Conservation (phyloP, 345 rosid species). For the Aurinia saxatilis region DNA sequence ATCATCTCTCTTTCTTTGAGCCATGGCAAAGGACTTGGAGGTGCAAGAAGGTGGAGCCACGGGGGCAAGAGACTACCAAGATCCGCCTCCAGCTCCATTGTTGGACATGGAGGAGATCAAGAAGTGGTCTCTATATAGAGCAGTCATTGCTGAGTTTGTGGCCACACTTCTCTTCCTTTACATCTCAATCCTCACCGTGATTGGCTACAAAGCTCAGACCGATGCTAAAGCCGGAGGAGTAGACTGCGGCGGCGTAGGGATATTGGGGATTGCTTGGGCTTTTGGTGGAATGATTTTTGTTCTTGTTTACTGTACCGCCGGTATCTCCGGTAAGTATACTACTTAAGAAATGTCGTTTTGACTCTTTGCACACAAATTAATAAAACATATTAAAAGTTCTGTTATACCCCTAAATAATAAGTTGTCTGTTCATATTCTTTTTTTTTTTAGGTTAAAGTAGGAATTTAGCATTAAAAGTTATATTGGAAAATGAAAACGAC, state of each 20-base stretch:
- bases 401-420: too few species aligned
- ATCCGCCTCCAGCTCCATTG: conserved; percentile 68
- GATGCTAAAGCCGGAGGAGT: conserved; percentile 19
- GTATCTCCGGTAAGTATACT: conserved; percentile 62
- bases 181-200: conserved; percentile 63
- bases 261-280: conserved; percentile 93
- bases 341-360: too few species aligned
- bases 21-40: conserved; percentile 52
- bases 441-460: too few species aligned
- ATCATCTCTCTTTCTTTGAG: conserved; percentile 11
- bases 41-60: conserved; percentile 35
- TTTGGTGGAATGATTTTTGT: conserved; percentile 96
- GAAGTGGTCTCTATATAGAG: conserved; percentile 74
- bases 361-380: too few species aligned
- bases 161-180: conserved; percentile 82
- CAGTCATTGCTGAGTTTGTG: conserved; percentile 71
- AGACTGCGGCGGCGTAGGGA: conserved; percentile 71
- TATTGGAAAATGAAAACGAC: too few species aligned
- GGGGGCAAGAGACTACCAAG: conserved; percentile 54
- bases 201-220: conserved; percentile 64
- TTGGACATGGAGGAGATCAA: conserved; percentile 50
- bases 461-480: too few species aligned
- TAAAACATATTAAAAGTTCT: too few species aligned
- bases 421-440: too few species aligned
- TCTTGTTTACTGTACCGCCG: conserved; percentile 92